Evolutionary conservation across 140 eudicot species (phyloP).

Genomic region (Ambrosia hybrid): DNA sequence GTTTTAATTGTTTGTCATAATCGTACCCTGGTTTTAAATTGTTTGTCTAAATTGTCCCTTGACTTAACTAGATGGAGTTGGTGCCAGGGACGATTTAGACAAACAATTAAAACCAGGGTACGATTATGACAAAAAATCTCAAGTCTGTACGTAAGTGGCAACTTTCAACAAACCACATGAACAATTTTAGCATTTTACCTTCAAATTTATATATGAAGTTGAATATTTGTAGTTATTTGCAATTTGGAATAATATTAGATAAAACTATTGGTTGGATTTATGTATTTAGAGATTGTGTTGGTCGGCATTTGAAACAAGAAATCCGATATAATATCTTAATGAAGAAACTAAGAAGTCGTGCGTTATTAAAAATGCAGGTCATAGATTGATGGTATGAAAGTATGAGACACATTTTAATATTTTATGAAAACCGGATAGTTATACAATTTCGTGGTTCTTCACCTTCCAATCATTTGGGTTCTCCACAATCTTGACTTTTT

Average conservation of each 20-base stretch:
- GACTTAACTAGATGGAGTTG: no score
- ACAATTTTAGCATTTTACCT: no score
- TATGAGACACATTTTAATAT: background rate
- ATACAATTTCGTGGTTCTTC: background rate
- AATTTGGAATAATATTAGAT: background rate
- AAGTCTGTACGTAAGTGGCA: no score
- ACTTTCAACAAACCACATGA: no score
- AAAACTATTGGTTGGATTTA: background rate
- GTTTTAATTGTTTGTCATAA: no score
- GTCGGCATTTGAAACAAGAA: background rate
- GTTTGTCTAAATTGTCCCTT: no score
- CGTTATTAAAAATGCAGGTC: background rate
- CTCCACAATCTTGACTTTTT: background rate
- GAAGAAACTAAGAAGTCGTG: background rate
- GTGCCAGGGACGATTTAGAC: no score
- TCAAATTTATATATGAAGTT: background rate
- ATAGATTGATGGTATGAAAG: background rate
- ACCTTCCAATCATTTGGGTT: background rate
- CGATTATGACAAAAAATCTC: no score
- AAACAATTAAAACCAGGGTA: no score
- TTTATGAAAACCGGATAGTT: background rate
- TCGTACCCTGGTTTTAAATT: no score
- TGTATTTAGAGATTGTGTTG: background rate
- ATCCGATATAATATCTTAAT: background rate
- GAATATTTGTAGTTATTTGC: background rate